Base-by-base conservation (phyloP, 108 stramenopile species). In the Parietichytrium sp. region DNA sequence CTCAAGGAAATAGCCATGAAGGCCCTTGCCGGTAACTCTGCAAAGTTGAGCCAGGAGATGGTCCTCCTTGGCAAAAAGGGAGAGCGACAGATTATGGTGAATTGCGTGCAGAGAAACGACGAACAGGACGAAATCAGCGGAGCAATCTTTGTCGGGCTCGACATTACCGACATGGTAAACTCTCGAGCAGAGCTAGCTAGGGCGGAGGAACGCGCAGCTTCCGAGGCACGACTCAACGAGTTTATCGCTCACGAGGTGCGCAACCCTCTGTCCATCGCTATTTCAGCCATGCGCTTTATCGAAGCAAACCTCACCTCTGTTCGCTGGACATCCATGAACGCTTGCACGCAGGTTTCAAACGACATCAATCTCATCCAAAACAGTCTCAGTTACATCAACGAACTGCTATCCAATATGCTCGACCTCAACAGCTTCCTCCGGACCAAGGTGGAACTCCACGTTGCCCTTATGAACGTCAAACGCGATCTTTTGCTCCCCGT, bases 181-280 rank as follows among this genome's bases (percentile, higher is more conserved):
- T 33, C 61, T 6, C 61, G 61, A 13, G 61, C 36, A 20, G 20
- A 72, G 23, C 38, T 42, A 0, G 45, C 45, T 27, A 33, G 61
- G 38, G 61, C 36, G 61, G 38, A 42, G 10, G 61, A 72, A 25
- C 61, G 61, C 61, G 61, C 61, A 23, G 2, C 38, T 27, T 33
- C 61, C 6, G 61, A 72, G 20, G 25, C 61, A 47, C 38, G 38
- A 42, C 33, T 72, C 20, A 72, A 72, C 61, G 61, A 72, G 42
- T 72, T 72, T 42, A 72, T 72, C 38, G 61, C 61, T 16, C 61
- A 72, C 42, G 61, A 72, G 61, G 61, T 72, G 29, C 61, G 61
- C 20, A 72, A 72, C 42, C 61, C 61, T 6, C 20, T 72, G 42
- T 33, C 61, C 20, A 42, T 42, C 33, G 61, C 61, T 7, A 33